Evolutionary conservation across 176 grass and related monocot species (phyloP).

Genomic region (Zizania latifolia): DNA sequence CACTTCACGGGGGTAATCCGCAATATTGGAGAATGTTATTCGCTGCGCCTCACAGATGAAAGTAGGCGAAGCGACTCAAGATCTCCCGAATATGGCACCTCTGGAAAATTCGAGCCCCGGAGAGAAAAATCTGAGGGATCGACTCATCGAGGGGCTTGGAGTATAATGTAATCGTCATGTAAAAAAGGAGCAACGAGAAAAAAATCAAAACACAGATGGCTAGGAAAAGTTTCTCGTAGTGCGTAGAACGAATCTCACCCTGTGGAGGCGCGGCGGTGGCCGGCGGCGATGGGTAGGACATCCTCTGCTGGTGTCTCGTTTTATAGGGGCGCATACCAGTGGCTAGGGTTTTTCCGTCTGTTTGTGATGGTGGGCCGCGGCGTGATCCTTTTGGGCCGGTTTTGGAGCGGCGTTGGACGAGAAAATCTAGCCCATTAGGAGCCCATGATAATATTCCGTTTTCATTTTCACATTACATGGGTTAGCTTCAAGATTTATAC

Average conservation of each 20-base stretch:
- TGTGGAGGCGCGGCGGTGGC: neutral
- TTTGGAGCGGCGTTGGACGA: neutral
- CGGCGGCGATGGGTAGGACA: accelerated
- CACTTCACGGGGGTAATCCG: conserved; percentile 8
- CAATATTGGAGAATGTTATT: conserved; percentile 90
- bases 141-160: conserved; percentile 67
- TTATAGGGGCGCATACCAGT: neutral
- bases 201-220: neutral
- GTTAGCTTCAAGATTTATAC: too few species aligned
- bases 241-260: neutral
- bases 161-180: neutral
- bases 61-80: conserved; percentile 85
- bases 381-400: neutral
- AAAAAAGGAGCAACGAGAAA: neutral
- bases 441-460: neutral
- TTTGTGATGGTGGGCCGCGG: neutral
- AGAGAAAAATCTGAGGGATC: conserved; percentile 33
- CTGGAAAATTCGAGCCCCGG: conserved; percentile 62
- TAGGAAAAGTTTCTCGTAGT: neutral
- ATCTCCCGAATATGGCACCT: conserved; percentile 62
- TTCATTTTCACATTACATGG: too few species aligned
- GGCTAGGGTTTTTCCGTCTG: conserved; percentile 32
- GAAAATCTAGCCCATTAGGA: neutral
- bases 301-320: neutral
- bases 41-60: conserved; percentile 48